A percentile compares a stretch with the other conserved stretches of the same genome.
phyloP scores from a whole-genome alignment of 495 filamentous ascomycete genomes.

The Hyaloscypha hepaticicola region DNA sequence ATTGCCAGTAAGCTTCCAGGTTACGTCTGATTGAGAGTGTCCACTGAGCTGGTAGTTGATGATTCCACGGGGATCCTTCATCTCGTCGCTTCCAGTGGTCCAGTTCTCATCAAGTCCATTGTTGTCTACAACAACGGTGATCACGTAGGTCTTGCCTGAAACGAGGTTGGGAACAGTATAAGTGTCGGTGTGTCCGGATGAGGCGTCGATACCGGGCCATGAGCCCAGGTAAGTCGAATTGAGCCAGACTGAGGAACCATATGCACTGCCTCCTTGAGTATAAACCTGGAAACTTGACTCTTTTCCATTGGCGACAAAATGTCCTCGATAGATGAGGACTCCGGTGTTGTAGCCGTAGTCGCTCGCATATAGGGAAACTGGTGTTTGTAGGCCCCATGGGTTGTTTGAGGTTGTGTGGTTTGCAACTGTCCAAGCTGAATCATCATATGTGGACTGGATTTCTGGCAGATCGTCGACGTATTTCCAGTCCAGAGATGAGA shows the following conservation, averaged over 20 bases:
- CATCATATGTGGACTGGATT: conserved; percentile 60
- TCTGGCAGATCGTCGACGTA: conserved; percentile 71
- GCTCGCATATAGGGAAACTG: conserved; percentile 61
- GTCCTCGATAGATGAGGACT: conserved; percentile 66
- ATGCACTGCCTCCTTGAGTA: conserved; percentile 64
- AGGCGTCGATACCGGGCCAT: conserved; percentile 45
- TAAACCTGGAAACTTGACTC: conserved; percentile 55
- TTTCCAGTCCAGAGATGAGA: conserved; percentile 64
- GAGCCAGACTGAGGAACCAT: conserved; percentile 39
- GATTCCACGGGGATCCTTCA: conserved; percentile 67
- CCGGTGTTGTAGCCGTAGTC: conserved; percentile 79
- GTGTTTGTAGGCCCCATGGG: conserved; percentile 53
- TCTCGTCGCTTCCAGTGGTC: conserved; percentile 54
- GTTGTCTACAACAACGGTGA: conserved; percentile 73
- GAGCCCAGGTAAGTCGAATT: not conserved
- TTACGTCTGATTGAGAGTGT: conserved; percentile 42
- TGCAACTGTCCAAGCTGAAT: conserved; percentile 63
- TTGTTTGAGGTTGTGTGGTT: conserved; percentile 54
- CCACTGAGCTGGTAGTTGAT: conserved; percentile 41
- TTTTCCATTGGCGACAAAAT: conserved; percentile 64
- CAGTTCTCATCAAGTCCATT: conserved; percentile 70
- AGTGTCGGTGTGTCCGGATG: conserved; percentile 47
- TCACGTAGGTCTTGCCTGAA: conserved; percentile 52
- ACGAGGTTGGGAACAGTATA: conserved; percentile 57
- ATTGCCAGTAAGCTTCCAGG: conserved; percentile 80